A percentile compares a stretch with the other conserved stretches of the same genome.
These are phyloP conservation scores for Dendrobium officinale DNA, from an alignment of 106 monocot genomes.

Conservation along the genomic window DNA sequence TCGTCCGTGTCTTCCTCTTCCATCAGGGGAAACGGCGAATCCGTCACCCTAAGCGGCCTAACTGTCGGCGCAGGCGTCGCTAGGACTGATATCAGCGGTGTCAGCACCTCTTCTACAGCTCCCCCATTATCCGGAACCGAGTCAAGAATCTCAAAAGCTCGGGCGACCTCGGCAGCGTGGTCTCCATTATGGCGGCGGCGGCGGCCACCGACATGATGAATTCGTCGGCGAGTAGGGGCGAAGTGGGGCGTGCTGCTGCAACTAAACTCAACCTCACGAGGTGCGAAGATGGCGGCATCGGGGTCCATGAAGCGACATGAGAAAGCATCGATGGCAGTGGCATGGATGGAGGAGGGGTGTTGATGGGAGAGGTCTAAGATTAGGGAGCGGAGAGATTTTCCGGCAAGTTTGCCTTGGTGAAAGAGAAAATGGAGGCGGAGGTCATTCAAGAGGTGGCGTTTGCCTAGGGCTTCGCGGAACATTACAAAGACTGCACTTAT, in stretches of 20 bases:
- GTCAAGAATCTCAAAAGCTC: constrained; percentile 28
- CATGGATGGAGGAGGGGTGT: not conserved
- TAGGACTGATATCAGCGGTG: not conserved
- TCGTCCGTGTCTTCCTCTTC: constrained; percentile 28
- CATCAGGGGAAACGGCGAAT: constrained; percentile 60
- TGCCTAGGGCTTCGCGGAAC: constrained; percentile 1
- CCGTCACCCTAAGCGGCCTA: constrained; percentile 50
- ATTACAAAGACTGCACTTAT: not conserved
- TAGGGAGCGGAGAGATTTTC: not conserved
- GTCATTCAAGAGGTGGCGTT: not conserved
- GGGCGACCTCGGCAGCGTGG: constrained; percentile 15
- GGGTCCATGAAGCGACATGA: constrained; percentile 31
- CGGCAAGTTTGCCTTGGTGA: not conserved
- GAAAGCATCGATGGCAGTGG: not conserved
- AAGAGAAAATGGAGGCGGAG: not conserved
- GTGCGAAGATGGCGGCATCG: constrained; percentile 24
- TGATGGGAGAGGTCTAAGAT: constrained; percentile 13
- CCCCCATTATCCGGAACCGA: not conserved
- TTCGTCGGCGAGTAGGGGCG: not conserved
- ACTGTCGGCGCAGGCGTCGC: constrained; percentile 9
- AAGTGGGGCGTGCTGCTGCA: constrained; percentile 50
- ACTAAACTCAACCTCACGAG: constrained; percentile 55
- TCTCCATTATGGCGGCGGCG: not conserved
- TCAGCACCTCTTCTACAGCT: not conserved
- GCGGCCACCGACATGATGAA: not conserved